A percentile compares a stretch with the other conserved stretches of the same genome.
These are phyloP conservation scores for Pyricularia grisea DNA, from an alignment of 2,329 filamentous ascomycete genomes.

Conservation along the genomic window DNA sequence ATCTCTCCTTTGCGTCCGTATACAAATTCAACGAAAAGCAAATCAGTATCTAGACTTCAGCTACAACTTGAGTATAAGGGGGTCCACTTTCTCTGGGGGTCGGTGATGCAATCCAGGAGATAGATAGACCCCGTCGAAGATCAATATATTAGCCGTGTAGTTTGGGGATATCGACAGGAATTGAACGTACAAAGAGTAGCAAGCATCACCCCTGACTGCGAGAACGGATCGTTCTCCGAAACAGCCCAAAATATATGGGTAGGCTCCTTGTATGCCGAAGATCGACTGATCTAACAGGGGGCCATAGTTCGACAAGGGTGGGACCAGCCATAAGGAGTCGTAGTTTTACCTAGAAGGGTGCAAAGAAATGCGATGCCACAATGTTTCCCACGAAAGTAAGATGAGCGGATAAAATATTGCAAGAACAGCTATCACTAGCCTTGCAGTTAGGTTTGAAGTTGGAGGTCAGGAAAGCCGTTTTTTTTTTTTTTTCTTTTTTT, in stretches of 20 bases:
- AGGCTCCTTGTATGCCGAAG: neutral
- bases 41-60: neutral
- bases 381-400: neutral
- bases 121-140: neutral
- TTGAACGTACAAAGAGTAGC: neutral
- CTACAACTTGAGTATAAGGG: neutral
- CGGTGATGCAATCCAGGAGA: neutral
- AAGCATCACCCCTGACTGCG: neutral
- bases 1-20: neutral
- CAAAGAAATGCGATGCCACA: neutral
- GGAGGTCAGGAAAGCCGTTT: neutral
- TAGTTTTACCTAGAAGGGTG: neutral
- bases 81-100: neutral
- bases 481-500: too few species aligned
- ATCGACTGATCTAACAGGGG: neutral
- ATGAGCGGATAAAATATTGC: neutral
- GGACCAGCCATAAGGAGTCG: neutral
- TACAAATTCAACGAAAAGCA: neutral
- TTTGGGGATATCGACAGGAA: too few species aligned
- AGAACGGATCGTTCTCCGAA: neutral
- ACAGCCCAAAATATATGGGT: neutral
- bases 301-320: neutral
- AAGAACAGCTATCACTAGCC: neutral
- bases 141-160: neutral
- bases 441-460: neutral